A percentile compares a stretch with the other conserved stretches of the same genome.
phyloP scores from a whole-genome alignment of 331 rosid genomes.

The Acacia pycnantha region DNA sequence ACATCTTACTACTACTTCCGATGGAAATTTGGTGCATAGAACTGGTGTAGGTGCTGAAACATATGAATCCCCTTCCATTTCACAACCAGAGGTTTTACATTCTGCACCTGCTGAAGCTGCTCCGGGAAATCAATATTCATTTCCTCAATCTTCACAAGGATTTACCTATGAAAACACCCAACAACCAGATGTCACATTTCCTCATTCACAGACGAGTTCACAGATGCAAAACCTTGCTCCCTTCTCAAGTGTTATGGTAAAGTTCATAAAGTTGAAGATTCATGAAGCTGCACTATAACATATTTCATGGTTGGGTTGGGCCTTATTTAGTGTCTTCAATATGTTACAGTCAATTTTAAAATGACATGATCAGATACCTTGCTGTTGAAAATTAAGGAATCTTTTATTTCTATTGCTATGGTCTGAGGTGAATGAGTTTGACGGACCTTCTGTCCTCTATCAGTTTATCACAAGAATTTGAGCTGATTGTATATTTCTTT shows the following conservation, averaged over 20 bases:
- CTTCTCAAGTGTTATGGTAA: slow-evolving; percentile 86
- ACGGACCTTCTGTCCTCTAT: not conserved
- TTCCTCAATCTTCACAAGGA: slow-evolving; percentile 80
- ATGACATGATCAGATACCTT: not conserved
- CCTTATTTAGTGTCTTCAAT: not conserved
- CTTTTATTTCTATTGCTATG: not conserved
- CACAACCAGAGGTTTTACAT: slow-evolving; percentile 76
- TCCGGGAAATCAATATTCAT: slow-evolving; percentile 75
- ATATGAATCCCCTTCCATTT: slow-evolving; percentile 70
- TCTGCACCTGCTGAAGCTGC: slow-evolving; percentile 64
- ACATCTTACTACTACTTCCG: slow-evolving; percentile 62
- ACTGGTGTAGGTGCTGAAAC: slow-evolving; percentile 60
- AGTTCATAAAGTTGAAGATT: slow-evolving; percentile 15
- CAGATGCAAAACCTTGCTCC: slow-evolving; percentile 83
- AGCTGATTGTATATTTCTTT: not conserved
- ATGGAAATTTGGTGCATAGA: slow-evolving; percentile 72
- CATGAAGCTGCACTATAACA: not conserved
- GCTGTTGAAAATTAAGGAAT: slow-evolving; percentile 6
- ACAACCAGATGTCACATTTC: slow-evolving; percentile 58
- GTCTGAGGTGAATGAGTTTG: not conserved
- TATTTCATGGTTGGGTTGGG: not conserved
- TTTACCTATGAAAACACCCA: slow-evolving; percentile 71
- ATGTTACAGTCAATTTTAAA: slow-evolving; percentile 18
- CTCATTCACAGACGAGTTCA: slow-evolving; percentile 75
- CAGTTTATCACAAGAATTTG: not conserved